Base-by-base conservation (phyloP, 805 yeast species). In the Ogataea haglerorum region DNA sequence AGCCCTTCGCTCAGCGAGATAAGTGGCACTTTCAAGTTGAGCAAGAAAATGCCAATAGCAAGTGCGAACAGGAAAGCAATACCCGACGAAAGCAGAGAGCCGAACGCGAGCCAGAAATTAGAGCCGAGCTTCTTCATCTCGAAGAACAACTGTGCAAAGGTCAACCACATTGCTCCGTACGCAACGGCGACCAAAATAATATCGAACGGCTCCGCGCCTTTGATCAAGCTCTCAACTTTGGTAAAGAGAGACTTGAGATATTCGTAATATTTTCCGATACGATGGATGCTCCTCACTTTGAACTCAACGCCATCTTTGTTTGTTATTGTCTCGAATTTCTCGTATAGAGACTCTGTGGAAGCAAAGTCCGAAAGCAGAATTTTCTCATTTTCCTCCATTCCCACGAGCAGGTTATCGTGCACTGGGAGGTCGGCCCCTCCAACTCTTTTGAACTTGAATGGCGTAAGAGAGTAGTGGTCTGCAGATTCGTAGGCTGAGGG, bases 41-140 rank as follows among this genome's bases (percentile, higher is more conserved):
- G 65, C 22, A 76, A 55, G 42, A 73, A 71, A 24, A 78, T 74
- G 7, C 85, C 72, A 36, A 82, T 67, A 45, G 77, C 78, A 34
- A 85, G 70, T 2, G 96, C 96, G 50, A 85, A 76, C 42, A 88
- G 67, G 54, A 93, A 84, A 2, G 95, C 95, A 65, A 85, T 84
- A 17, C 82, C 76, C 3, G 95, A 85, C 10, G 91, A 80, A 21
- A 84, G 68, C 27, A 91, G 63, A 4, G 95, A 82, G 12, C 95
- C 78, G 51, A 85, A 74, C 8, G 85, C 91, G 38, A 93, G 72
- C 95, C 95, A 88, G 54, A 87, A 82, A 52, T 78, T 84, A 22
- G 97, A 87, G 21, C 96, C 96, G 21, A 82, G 67, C 37, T 72
- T 67, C 50, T 67, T 68, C 93, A 91, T 82, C 51, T 87, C 89